These are phyloP conservation scores for Suhomyces xylopsoci DNA, from an alignment of 805 yeast genomes.

Conservation along the genomic window DNA sequence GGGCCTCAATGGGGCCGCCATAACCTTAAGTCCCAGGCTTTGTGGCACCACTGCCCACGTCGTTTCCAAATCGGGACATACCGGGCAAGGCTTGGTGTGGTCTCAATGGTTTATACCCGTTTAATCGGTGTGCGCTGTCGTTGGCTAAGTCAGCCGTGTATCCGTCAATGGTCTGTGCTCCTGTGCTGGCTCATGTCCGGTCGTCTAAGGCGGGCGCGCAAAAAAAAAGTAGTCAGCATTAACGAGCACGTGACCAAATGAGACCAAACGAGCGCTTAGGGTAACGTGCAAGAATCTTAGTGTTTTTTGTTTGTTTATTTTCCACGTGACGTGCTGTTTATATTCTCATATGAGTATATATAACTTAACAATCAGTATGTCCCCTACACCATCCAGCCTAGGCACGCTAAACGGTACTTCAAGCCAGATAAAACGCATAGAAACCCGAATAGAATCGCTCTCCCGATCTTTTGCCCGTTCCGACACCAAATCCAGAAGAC, in stretches of 20 bases:
- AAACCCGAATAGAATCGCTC: constrained; percentile 19
- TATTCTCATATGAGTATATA: too few species aligned
- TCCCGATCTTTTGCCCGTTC: constrained; percentile 11
- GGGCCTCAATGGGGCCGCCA: not conserved
- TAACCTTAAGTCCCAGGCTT: not conserved
- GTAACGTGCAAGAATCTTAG: too few species aligned
- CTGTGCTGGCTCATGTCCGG: too few species aligned
- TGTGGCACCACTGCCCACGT: not conserved
- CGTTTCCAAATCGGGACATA: not conserved
- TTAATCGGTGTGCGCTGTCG: not conserved
- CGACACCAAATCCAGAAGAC: constrained; percentile 7
- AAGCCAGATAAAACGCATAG: constrained; percentile 18
- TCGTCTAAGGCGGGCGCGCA: too few species aligned
- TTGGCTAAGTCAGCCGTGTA: not conserved
- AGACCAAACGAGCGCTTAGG: too few species aligned
- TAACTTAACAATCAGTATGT: not conserved
- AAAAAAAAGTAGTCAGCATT: too few species aligned
- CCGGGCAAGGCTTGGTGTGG: not conserved
- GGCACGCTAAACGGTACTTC: not conserved
- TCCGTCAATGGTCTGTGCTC: not conserved
- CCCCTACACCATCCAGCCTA: not conserved
- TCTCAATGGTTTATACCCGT: not conserved
- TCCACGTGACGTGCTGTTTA: not conserved
- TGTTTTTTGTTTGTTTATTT: too few species aligned
- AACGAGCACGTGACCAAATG: not conserved